phyloP scores from a whole-genome alignment of 2,329 filamentous ascomycete genomes.

The Stagonosporopsis cucurbitacearum region DNA sequence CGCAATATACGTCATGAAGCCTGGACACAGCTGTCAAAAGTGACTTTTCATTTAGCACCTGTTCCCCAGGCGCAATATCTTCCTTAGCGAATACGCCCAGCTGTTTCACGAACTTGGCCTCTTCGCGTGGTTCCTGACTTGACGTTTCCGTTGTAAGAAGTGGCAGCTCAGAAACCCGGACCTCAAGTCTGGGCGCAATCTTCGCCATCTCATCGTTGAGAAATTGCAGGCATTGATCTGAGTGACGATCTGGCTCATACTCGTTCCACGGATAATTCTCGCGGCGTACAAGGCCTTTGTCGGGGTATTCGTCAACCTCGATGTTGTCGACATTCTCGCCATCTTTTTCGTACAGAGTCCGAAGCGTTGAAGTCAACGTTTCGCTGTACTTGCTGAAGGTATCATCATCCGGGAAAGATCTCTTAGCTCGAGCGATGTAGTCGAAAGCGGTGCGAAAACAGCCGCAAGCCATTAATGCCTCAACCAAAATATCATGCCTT shows the following conservation, averaged over 20 bases:
- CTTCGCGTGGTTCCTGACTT: conserved; percentile 53
- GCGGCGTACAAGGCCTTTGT: conserved; percentile 71
- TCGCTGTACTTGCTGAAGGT: conserved; percentile 62
- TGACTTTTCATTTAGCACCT: conserved; percentile 81
- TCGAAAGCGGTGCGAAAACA: conserved; percentile 71
- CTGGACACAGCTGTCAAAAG: conserved; percentile 89
- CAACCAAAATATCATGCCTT: conserved; percentile 49
- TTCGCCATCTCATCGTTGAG: conserved; percentile 73
- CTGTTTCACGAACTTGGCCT: conserved; percentile 70
- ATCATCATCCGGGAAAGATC: conserved; percentile 60
- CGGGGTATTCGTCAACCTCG: conserved; percentile 66
- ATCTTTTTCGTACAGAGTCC: conserved; percentile 31
- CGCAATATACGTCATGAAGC: conserved; percentile 84
- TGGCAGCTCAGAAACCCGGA: conserved; percentile 77
- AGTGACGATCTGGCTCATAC: conserved; percentile 65
- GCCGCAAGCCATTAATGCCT: conserved; percentile 65
- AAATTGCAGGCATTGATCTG: conserved; percentile 63
- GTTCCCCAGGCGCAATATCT: conserved; percentile 77
- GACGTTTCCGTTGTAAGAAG: conserved; percentile 55
- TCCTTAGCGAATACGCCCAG: conserved; percentile 88
- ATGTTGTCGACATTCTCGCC: conserved; percentile 48
- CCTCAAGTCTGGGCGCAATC: conserved; percentile 82
- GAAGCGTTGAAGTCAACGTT: conserved; percentile 54
- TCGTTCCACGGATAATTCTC: conserved; percentile 70
- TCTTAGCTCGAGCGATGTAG: conserved; percentile 69